Evolutionary conservation across 176 grass and related monocot genomes (phyloP), one percentile per base, ranked within the genome.

Genomic region (Bromus sterilis): DNA sequence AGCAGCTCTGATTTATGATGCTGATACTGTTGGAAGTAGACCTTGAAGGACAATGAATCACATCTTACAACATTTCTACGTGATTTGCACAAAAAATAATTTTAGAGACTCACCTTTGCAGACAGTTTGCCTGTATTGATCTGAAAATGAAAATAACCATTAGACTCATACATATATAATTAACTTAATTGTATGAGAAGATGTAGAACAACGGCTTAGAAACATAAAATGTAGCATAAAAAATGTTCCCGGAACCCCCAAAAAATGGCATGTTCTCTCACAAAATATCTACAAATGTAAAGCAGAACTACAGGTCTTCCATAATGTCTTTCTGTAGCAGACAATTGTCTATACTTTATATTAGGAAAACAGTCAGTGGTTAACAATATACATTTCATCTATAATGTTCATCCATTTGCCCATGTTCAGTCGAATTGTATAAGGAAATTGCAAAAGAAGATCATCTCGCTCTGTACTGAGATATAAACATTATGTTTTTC

Each of bases 51-150:
- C 3, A 57, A 64, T 14, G n/a, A 55, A 64, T 56, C 25, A 71
- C 9, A 78, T 62, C 26, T 33, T 51, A 72, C 21, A 76, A 7
- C 24, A 9, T 72, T 62, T 85, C 23, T 55, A 67, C n/a, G 0
- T 76, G 28, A 46, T 37, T 60, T 60, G 11, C 35, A 79, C 3
- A 20, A 62, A 70, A 3, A 77, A 63, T 12, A 42, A 7, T 25
- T 31, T 42, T 37, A 83, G 81, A 5, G 67, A 77, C 9, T 37
- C 62, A 93, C 87, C 87, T 24, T 90, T 15, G 91, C 83, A 85
- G 84, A 93, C 77, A 90, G 72, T 77, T 87, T 93, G 67, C 81
- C 87, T 36, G 77, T 51, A 72, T 86, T 69, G 76, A 83, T 59
- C 91, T 91, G 85, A 11, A 88, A 79, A 71, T 23, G 62, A 56